Evolutionary conservation across 2,329 filamentous ascomycete species (phyloP).

Genomic region (Hymenoscyphus fructigenus): DNA sequence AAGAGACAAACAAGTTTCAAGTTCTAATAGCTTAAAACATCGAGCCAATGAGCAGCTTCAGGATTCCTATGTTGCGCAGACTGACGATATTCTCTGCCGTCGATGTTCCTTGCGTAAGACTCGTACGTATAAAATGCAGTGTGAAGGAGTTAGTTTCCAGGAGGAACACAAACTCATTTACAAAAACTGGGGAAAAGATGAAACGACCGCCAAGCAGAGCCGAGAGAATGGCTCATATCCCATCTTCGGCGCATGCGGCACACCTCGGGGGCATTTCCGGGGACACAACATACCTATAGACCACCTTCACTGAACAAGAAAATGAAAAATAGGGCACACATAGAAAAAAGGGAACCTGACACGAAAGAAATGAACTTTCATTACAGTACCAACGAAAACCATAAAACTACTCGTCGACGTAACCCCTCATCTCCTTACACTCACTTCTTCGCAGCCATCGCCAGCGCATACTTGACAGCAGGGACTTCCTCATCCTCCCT

Average conservation of each 20-base stretch:
- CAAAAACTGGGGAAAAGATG: background rate
- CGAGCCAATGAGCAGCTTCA: background rate
- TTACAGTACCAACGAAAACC: background rate
- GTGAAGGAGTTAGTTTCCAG: background rate
- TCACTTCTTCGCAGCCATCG: slow-evolving; percentile 29
- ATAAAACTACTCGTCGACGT: background rate
- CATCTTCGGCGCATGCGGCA: background rate
- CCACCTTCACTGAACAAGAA: background rate
- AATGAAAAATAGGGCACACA: background rate
- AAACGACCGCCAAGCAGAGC: background rate
- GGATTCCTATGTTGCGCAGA: background rate
- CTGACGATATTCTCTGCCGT: background rate
- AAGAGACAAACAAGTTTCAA: background rate
- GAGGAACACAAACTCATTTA: background rate
- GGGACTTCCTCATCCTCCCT: slow-evolving; percentile 74
- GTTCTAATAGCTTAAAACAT: background rate
- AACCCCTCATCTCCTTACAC: background rate
- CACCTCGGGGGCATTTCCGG: background rate
- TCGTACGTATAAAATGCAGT: background rate
- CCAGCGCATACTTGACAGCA: slow-evolving; percentile 44
- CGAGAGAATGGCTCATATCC: background rate
- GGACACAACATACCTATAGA: background rate
- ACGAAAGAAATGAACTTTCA: background rate
- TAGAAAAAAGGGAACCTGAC: background rate
- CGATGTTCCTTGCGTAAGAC: background rate